A percentile compares a stretch with the other conserved stretches of the same genome.
phyloP scores from a whole-genome alignment of 2,329 filamentous ascomycete genomes.

The Clarireedia sp. region DNA sequence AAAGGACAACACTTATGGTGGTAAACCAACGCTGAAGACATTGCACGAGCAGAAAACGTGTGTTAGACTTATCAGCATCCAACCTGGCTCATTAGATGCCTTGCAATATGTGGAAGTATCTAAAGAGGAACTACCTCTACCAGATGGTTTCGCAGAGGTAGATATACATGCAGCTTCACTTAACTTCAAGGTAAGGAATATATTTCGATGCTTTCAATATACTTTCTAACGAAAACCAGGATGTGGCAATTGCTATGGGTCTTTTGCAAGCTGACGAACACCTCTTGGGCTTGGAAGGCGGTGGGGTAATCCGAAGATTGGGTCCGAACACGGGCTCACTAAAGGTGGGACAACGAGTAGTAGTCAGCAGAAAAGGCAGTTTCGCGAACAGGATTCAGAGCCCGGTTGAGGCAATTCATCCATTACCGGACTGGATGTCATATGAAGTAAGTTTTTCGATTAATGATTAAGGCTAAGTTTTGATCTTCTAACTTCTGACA shows the following conservation, averaged over 20 bases:
- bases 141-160: background rate
- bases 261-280: conserved; percentile 16
- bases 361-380: conserved; percentile 5
- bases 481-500: background rate
- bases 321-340: conserved; percentile 22
- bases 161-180: conserved; percentile 6
- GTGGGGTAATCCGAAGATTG: conserved; percentile 24
- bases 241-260: conserved; percentile 17
- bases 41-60: background rate
- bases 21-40: background rate
- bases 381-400: conserved; percentile 11
- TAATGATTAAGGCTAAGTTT: background rate
- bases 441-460: conserved; percentile 24
- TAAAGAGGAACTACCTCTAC: background rate
- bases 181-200: conserved; percentile 18
- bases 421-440: conserved; percentile 32
- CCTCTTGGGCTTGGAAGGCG: conserved; percentile 19
- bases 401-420: conserved; percentile 10
- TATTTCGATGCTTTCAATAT: conserved; percentile 6
- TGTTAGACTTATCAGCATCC: background rate
- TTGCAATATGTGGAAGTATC: background rate
- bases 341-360: conserved; percentile 24
- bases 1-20: background rate
- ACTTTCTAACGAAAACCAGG: conserved; percentile 11
- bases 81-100: background rate